Evolutionary conservation across 164 flowering plant species (phyloP).

Genomic region (Brasenia schreberi): DNA sequence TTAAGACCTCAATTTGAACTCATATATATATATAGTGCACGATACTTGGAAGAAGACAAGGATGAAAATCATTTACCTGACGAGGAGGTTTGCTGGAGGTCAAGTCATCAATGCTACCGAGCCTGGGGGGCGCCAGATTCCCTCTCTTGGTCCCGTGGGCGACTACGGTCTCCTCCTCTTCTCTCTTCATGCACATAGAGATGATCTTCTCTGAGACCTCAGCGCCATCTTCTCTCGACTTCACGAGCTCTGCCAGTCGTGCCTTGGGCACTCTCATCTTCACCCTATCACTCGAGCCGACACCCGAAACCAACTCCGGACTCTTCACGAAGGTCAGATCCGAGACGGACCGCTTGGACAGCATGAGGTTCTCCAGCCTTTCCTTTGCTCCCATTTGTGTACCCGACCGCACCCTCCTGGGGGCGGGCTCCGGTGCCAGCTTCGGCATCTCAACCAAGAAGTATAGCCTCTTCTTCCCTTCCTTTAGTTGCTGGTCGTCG

Average conservation of each 20-base stretch:
- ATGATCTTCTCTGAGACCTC: slow-evolving; percentile 67
- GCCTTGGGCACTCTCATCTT: slow-evolving; percentile 53
- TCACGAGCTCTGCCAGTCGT: slow-evolving; percentile 49
- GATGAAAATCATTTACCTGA: background rate
- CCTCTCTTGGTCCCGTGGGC: background rate
- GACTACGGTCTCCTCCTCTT: background rate
- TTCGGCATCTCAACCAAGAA: slow-evolving; percentile 39
- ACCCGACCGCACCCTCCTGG: slow-evolving; percentile 21
- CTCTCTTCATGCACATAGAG: slow-evolving; percentile 25
- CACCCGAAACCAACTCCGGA: background rate
- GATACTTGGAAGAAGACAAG: background rate
- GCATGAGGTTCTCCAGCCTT: slow-evolving; percentile 40
- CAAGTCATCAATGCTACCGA: slow-evolving; percentile 9
- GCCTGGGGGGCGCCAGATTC: slow-evolving; percentile 2
- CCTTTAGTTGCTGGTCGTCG: slow-evolving; percentile 23
- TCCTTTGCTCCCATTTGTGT: slow-evolving; percentile 44
- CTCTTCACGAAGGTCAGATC: slow-evolving; percentile 20
- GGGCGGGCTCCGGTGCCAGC: slow-evolving; percentile 9
- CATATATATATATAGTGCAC: no score
- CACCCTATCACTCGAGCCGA: slow-evolving; percentile 5
- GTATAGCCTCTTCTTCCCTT: slow-evolving; percentile 23
- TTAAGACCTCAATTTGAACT: no score
- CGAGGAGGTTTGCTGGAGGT: background rate
- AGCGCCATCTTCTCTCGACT: slow-evolving; percentile 35
- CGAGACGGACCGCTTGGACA: slow-evolving; percentile 28